Percentiles rank a stretch among this genome's conserved stretches.
phyloP scores from a whole-genome alignment of 2,329 filamentous ascomycete species.

The Paraphaeosphaeria minitans region DNA sequence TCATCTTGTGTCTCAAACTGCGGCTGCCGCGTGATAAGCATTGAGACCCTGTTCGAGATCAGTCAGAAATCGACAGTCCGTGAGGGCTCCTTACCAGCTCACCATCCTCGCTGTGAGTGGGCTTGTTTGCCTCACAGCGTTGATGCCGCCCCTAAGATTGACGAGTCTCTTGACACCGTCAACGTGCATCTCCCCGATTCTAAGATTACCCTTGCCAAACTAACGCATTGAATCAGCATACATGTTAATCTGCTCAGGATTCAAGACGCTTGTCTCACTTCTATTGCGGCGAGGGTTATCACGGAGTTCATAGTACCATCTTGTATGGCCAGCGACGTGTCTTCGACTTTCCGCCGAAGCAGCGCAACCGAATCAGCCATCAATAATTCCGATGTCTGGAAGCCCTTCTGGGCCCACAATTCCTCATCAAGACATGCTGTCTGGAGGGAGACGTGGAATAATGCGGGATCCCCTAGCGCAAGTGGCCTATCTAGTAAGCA shows the following conservation, averaged over 20 bases:
- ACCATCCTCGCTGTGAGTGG: slow-evolving; percentile 63
- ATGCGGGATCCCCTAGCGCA: slow-evolving; percentile 59
- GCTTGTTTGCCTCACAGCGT: slow-evolving; percentile 54
- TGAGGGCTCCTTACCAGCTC: slow-evolving; percentile 52
- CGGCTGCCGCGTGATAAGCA: slow-evolving; percentile 59
- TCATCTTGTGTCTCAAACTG: slow-evolving; percentile 62
- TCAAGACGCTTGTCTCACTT: slow-evolving; percentile 46
- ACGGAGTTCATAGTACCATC: slow-evolving; percentile 64
- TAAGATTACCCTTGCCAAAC: slow-evolving; percentile 60
- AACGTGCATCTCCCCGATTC: slow-evolving; percentile 55
- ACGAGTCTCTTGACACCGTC: slow-evolving; percentile 58
- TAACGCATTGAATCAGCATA: slow-evolving; percentile 26
- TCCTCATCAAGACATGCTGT: slow-evolving; percentile 64
- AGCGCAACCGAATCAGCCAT: slow-evolving; percentile 63
- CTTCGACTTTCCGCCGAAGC: slow-evolving; percentile 56
- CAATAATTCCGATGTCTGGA: slow-evolving; percentile 59
- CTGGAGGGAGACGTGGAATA: slow-evolving; percentile 65
- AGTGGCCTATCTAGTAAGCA: slow-evolving; percentile 44
- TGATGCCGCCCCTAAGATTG: slow-evolving; percentile 57
- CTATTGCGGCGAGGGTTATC: slow-evolving; percentile 63
- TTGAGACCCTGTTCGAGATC: slow-evolving; percentile 56
- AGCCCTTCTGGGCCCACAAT: slow-evolving; percentile 57
- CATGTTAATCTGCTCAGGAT: slow-evolving; percentile 10
- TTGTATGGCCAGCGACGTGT: slow-evolving; percentile 55
- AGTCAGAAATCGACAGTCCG: not conserved